Evolutionary conservation across 2,329 filamentous ascomycete genomes (phyloP).

Genomic region (Cercospora nicotianae): DNA sequence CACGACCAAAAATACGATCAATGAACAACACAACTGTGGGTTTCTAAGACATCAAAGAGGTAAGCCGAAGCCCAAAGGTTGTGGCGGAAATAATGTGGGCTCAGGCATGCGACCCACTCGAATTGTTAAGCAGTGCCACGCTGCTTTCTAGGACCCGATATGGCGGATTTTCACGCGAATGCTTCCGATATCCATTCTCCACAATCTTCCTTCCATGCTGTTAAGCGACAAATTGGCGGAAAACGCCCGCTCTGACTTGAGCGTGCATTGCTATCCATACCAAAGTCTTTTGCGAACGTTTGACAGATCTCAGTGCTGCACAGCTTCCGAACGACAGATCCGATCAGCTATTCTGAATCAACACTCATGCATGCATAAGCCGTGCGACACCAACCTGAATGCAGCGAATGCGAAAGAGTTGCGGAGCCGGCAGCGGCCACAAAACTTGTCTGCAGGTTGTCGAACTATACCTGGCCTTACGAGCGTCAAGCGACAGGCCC

Average conservation of each 20-base stretch:
- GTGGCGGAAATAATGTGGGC: not conserved
- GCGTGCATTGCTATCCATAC: not conserved
- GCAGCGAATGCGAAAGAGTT: conserved; percentile 21
- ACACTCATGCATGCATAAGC: not conserved
- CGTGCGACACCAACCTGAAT: conserved; percentile 1
- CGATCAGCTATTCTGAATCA: not conserved
- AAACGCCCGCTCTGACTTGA: not conserved
- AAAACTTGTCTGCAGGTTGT: conserved; percentile 9
- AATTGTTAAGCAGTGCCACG: conserved; percentile 7
- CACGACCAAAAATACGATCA: not conserved
- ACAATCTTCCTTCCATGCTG: not conserved
- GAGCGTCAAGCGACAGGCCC: not conserved
- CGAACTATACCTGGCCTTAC: not conserved
- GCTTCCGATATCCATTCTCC: not conserved
- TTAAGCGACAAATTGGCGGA: not conserved
- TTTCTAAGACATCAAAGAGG: not conserved
- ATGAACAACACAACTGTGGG: not conserved
- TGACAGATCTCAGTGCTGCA: not conserved
- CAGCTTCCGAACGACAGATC: not conserved
- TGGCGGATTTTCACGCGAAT: not conserved
- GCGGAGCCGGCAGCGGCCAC: conserved; percentile 16
- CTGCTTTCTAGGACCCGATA: not conserved
- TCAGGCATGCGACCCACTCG: not conserved
- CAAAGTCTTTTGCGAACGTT: not conserved
- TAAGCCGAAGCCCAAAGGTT: not conserved